Percentiles rank a stretch among this genome's conserved stretches.
phyloP scores from a whole-genome alignment of 1,284 basidiomycete genomes.

The Austroboletus niveus region DNA sequence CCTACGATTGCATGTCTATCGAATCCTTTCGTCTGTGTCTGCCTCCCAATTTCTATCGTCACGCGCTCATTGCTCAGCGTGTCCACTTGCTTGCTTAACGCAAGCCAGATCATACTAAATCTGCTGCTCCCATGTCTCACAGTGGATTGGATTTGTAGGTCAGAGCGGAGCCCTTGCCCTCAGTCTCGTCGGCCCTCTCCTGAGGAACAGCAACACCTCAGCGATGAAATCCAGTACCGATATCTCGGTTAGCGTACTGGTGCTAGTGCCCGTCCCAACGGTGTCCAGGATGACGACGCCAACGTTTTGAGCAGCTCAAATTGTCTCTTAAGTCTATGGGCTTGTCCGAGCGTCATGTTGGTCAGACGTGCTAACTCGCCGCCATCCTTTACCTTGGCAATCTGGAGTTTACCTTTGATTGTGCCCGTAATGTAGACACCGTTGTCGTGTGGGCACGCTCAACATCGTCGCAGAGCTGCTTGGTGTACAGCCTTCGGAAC shows the following conservation, averaged over 20 bases:
- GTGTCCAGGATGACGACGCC: conserved; percentile 71
- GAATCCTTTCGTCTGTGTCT: conserved; percentile 66
- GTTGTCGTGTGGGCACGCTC: conserved; percentile 82
- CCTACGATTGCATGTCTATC: conserved; percentile 51
- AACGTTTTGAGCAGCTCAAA: conserved; percentile 90
- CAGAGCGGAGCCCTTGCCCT: no score
- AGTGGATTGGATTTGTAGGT: no score
- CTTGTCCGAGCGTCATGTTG: conserved; percentile 89
- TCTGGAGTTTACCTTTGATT: conserved; percentile 41
- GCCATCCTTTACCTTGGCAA: conserved; percentile 36
- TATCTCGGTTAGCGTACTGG: conserved; percentile 74
- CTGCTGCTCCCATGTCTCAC: conserved; percentile 49
- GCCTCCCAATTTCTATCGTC: neutral
- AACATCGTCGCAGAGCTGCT: conserved; percentile 87
- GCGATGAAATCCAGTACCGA: conserved; percentile 52
- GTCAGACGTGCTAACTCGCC: conserved; percentile 88
- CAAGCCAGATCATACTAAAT: conserved; percentile 69
- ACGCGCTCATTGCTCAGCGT: neutral
- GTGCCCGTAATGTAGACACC: conserved; percentile 80
- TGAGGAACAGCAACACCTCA: no score
- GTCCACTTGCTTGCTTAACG: neutral
- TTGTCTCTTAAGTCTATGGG: conserved; percentile 91
- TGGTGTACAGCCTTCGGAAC: conserved; percentile 71
- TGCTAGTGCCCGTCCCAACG: conserved; percentile 39
- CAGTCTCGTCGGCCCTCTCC: no score